phyloP scores from a whole-genome alignment of 805 yeast genomes.

The Metschnikowia anglica region DNA sequence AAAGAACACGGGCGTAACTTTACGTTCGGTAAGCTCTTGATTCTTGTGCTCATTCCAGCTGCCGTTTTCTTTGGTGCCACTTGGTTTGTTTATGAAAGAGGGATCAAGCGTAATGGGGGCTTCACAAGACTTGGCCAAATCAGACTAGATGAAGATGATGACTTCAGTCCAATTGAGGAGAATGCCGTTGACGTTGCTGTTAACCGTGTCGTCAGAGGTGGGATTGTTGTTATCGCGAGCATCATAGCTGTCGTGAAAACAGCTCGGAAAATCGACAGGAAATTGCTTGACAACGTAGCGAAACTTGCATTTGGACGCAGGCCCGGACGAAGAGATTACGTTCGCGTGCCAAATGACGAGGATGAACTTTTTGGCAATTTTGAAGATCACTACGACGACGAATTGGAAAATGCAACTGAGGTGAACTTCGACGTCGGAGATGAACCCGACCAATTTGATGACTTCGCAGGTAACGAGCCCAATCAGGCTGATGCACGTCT shows the following conservation, averaged over 20 bases:
- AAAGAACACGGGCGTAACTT: constrained; percentile 53
- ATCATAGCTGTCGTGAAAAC: constrained; percentile 36
- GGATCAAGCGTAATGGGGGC: constrained; percentile 77
- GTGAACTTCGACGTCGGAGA: constrained; percentile 25
- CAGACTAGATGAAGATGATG: constrained; percentile 68
- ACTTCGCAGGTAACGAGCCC: constrained; percentile 13
- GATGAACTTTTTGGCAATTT: constrained; percentile 43
- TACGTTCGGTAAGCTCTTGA: constrained; percentile 49
- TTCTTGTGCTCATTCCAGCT: constrained; percentile 57
- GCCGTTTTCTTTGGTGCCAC: constrained; percentile 51
- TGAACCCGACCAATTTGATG: constrained; percentile 20
- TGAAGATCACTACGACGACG: constrained; percentile 42
- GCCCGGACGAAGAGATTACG: constrained; percentile 42
- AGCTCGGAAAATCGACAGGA: constrained; percentile 32
- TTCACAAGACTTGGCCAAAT: constrained; percentile 81
- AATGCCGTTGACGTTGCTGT: constrained; percentile 58
- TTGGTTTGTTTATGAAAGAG: constrained; percentile 76
- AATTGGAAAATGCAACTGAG: constrained; percentile 32
- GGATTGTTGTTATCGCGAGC: constrained; percentile 49
- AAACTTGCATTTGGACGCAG: constrained; percentile 35
- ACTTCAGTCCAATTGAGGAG: constrained; percentile 58
- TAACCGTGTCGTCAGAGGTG: constrained; percentile 57
- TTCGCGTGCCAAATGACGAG: constrained; percentile 42
- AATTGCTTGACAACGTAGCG: constrained; percentile 32
- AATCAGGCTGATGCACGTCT: constrained; percentile 26